Evolutionary conservation across 495 filamentous ascomycete genomes (phyloP), one percentile per base, ranked within the genome.

Genomic region (Ramalina peruviana): DNA sequence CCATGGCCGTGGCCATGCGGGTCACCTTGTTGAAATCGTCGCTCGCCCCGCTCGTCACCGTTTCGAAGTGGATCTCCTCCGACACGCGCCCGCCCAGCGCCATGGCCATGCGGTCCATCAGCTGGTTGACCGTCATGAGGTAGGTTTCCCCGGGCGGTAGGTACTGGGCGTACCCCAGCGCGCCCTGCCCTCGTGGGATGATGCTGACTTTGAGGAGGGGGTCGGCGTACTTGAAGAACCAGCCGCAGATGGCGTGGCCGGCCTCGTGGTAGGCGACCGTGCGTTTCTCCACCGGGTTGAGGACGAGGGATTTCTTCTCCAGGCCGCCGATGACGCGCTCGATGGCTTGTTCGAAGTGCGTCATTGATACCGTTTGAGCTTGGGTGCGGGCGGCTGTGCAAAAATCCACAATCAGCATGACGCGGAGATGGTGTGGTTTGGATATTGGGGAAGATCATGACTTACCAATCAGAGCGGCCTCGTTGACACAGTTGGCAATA

Each of bases 41-140:
- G 37, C 79, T 85, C 17, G 92, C 92, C 41, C 92, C 92, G 51
- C 82, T 86, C 5, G 93, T 98, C 20, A 98, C 90, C 10, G 86
- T 94, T 21, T 89, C 83, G 65, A 97, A 98, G 66, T 97, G 88
- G 4, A 98, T 62, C 66, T 98, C 92, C 66, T 98, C 92, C 36
- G 82, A 88, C 38, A 98, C 85, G 54, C 92, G 83, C 3, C 92
- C 92, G 57, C 85, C 92, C 37, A 98, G 79, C 16, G 92, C 95
- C 92, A 98, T 98, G 53, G 93, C 92, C 93, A 98, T 98, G 52
- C 93, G 87, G 66, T 98, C 92, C 89, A 96, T 96, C 23, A 98
- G 71, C 69, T 98, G 92, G 64, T 89, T 82, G 54, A 86, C 81
- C 55, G 80, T 95, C 88, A 98, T 85, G 47, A 97, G 75, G 65